Percentiles rank a stretch among this genome's conserved stretches.
Evolutionary conservation across 2,329 filamentous ascomycete species (phyloP).

Genomic region (Sclerotinia nivalis): DNA sequence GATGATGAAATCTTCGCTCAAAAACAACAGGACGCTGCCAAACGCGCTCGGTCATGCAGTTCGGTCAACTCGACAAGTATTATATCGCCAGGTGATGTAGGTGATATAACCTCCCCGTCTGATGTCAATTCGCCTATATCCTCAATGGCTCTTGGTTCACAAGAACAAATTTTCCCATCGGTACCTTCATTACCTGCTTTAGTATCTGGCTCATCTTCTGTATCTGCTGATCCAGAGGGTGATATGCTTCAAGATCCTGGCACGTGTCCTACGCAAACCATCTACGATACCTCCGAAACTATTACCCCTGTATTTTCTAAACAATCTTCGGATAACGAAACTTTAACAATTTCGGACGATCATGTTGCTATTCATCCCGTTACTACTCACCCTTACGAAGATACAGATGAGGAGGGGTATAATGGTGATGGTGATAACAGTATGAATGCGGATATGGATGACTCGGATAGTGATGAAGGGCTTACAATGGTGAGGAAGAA

Average conservation of each 20-base stretch:
- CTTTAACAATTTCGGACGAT: constrained; percentile 17
- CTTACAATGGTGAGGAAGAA: constrained; percentile 43
- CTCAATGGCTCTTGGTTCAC: constrained; percentile 51
- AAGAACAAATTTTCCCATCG: constrained; percentile 50
- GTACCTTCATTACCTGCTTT: constrained; percentile 65
- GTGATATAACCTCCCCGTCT: constrained; percentile 21
- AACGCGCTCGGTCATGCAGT: constrained; percentile 37
- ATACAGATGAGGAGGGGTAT: constrained; percentile 38
- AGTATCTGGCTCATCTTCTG: constrained; percentile 63
- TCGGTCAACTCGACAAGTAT: constrained; percentile 43
- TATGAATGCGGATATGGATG: constrained; percentile 34
- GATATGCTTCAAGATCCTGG: constrained; percentile 57
- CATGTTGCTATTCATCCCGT: constrained; percentile 14
- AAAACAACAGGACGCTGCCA: constrained; percentile 31
- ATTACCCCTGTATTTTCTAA: constrained; percentile 37
- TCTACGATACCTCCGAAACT: constrained; percentile 36
- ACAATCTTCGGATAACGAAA: constrained; percentile 28
- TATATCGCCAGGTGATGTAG: constrained; percentile 42
- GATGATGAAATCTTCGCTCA: constrained; percentile 45
- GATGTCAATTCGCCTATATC: constrained; percentile 42
- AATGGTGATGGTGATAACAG: constrained; percentile 36
- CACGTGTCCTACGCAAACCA: constrained; percentile 47
- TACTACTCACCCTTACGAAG: constrained; percentile 25
- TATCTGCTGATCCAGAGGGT: constrained; percentile 62
- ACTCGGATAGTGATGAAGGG: constrained; percentile 41